Evolutionary conservation across 2,329 filamentous ascomycete genomes (phyloP).

Genomic region (Calonectria hawksworthii): DNA sequence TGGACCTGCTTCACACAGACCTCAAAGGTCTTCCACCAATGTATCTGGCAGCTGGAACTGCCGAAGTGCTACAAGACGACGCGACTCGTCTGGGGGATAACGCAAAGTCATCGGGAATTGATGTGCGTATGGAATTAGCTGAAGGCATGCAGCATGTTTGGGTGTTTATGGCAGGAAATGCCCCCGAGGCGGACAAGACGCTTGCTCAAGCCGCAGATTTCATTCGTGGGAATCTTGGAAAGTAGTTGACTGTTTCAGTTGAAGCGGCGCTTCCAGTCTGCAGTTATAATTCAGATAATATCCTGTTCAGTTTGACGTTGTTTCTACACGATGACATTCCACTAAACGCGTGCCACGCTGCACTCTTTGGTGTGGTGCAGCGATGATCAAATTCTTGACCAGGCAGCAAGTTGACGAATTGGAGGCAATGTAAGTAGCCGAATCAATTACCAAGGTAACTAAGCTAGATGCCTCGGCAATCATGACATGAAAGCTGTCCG

Average conservation of each 20-base stretch:
- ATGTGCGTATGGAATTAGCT: background rate
- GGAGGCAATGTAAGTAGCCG: background rate
- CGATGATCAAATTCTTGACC: background rate
- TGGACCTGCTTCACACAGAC: background rate
- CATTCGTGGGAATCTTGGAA: background rate
- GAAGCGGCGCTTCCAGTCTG: background rate
- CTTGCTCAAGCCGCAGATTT: slow-evolving; percentile 2
- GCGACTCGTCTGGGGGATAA: background rate
- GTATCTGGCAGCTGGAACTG: background rate
- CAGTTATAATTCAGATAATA: too few species aligned
- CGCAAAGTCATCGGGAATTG: background rate
- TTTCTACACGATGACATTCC: background rate
- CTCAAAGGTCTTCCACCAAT: slow-evolving; percentile 1
- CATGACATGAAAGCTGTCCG: background rate
- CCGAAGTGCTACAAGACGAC: slow-evolving; percentile 4
- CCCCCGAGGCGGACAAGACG: background rate
- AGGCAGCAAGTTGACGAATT: background rate
- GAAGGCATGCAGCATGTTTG: slow-evolving; percentile 10
- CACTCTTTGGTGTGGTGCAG: background rate
- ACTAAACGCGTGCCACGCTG: background rate
- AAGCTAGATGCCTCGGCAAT: background rate
- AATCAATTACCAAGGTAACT: background rate
- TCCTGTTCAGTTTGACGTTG: background rate
- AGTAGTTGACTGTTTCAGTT: background rate
- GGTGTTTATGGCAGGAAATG: slow-evolving; percentile 4